phyloP scores from a whole-genome alignment of 192 early-diverging fungal genomes.

The Chytriomyces sp. region DNA sequence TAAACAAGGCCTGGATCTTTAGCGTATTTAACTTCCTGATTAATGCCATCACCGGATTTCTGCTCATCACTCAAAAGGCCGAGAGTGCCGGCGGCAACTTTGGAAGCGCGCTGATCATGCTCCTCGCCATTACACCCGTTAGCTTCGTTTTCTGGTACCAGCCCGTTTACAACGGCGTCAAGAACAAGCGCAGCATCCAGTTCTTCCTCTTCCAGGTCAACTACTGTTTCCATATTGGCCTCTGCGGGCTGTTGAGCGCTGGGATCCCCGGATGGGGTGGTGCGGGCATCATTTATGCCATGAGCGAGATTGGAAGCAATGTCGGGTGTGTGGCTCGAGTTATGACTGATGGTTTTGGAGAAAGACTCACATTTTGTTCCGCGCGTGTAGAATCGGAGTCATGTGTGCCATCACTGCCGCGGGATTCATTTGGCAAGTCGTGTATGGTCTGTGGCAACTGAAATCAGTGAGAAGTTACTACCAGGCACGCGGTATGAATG shows the following conservation, averaged over 20 bases:
- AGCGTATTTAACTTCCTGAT: constrained; percentile 32
- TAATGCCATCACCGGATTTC: constrained; percentile 39
- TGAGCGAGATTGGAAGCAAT: constrained; percentile 33
- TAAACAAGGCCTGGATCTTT: not conserved
- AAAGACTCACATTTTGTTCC: not conserved
- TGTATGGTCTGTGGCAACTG: constrained; percentile 50
- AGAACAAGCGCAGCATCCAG: constrained; percentile 26
- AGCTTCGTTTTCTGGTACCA: constrained; percentile 39
- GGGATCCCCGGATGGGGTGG: constrained; percentile 43
- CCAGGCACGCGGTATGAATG: constrained; percentile 32
- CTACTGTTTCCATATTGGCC: constrained; percentile 35
- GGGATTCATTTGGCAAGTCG: constrained; percentile 34
- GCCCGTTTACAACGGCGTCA: constrained; percentile 46
- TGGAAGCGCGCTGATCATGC: constrained; percentile 42
- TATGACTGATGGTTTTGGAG: not conserved
- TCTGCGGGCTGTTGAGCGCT: constrained; percentile 28
- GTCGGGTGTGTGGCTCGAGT: not conserved
- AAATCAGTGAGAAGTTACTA: constrained; percentile 38
- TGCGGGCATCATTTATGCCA: constrained; percentile 41
- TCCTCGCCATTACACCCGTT: constrained; percentile 43
- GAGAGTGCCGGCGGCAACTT: constrained; percentile 41
- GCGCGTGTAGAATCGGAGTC: constrained; percentile 28
- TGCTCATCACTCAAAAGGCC: constrained; percentile 38
- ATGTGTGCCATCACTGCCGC: constrained; percentile 38
- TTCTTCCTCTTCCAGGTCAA: constrained; percentile 51